Evolutionary conservation across 208 protist genomes (phyloP).

Genomic region (Leishmania guyanensis): DNA sequence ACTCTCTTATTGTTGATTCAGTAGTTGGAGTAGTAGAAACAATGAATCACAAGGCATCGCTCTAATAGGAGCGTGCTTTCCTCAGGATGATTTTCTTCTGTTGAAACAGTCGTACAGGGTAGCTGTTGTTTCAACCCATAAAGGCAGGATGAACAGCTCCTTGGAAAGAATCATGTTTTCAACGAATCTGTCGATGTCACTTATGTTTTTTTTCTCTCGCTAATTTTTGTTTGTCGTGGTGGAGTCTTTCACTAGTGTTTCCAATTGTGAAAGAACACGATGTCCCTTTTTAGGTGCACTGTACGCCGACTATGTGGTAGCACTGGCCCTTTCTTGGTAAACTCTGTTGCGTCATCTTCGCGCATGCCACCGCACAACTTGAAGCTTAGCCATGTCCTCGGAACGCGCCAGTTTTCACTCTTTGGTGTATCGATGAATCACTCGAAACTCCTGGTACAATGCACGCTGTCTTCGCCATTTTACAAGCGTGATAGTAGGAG

Average conservation of each 20-base stretch:
- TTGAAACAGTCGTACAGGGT: neutral
- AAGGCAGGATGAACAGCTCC: neutral
- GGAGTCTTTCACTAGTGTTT: neutral
- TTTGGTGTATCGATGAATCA: neutral
- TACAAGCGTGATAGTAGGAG: too few relatives aligned
- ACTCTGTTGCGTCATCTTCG: neutral
- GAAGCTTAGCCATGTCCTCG: conserved; percentile 18
- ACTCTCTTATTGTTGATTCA: neutral
- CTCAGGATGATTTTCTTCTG: neutral
- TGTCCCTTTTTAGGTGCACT: neutral
- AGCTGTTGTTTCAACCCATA: neutral
- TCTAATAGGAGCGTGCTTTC: neutral
- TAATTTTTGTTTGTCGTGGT: neutral
- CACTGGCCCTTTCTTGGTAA: neutral
- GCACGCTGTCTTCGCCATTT: neutral
- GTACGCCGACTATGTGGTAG: neutral
- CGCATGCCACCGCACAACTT: conserved; percentile 6
- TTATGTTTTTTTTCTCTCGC: neutral
- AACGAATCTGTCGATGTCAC: neutral
- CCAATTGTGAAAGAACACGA: neutral
- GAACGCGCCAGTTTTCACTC: conserved; percentile 13
- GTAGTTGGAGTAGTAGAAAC: neutral
- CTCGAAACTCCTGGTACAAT: conserved; percentile 6
- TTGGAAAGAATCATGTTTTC: neutral
- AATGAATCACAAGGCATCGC: neutral